Evolutionary conservation across 129 eudicot species (phyloP).

Genomic region (Logfia minima): DNA sequence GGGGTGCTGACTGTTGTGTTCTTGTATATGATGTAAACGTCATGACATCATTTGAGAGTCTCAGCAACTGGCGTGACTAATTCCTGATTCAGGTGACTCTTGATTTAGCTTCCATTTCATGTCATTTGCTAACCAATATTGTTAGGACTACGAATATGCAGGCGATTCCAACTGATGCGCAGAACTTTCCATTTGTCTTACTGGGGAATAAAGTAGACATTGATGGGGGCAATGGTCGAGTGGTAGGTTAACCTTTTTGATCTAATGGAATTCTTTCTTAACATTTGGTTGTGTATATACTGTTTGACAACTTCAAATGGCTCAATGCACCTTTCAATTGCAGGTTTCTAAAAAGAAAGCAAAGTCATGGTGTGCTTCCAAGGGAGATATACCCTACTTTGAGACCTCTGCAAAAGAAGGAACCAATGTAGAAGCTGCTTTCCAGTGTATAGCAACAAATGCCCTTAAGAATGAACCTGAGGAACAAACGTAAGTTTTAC

Average conservation of each 20-base stretch:
- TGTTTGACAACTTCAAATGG: neutral
- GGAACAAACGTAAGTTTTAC: constrained; percentile 56
- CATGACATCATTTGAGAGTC: constrained; percentile 65
- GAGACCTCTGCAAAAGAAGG: constrained; percentile 94
- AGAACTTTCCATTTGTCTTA: constrained; percentile 68
- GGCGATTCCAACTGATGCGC: constrained; percentile 81
- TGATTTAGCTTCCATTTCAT: neutral
- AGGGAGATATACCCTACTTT: constrained; percentile 81
- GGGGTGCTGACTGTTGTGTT: constrained; percentile 75
- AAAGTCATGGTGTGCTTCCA: constrained; percentile 82
- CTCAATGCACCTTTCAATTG: neutral
- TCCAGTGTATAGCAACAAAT: constrained; percentile 75
- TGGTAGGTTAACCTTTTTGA: constrained; percentile 45
- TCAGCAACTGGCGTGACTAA: constrained; percentile 75
- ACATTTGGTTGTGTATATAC: neutral
- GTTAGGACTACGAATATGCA: constrained; percentile 17
- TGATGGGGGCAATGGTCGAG: constrained; percentile 83
- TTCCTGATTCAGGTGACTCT: constrained; percentile 58
- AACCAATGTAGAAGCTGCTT: constrained; percentile 79
- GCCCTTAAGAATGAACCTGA: constrained; percentile 78
- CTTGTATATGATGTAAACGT: constrained; percentile 75
- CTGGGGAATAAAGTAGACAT: constrained; percentile 73
- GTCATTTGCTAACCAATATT: neutral
- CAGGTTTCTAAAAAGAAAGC: constrained; percentile 76
- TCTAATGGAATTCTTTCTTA: neutral